Conservation (phyloP, 2,329 filamentous ascomycete genomes). For the Colletotrichum scovillei region DNA sequence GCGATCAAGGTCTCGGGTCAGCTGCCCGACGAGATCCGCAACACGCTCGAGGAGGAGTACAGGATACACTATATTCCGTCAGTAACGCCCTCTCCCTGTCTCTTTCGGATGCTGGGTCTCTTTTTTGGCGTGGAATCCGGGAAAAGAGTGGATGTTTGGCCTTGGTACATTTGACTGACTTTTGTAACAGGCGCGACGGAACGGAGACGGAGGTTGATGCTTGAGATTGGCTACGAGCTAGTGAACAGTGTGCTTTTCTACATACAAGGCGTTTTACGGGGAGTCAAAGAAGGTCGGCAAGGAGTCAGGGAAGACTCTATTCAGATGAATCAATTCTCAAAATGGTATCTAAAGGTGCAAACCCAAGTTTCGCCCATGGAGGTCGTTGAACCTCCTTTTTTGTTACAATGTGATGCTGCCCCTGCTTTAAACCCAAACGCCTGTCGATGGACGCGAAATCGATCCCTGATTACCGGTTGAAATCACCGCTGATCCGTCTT, state of each 20-base stretch:
- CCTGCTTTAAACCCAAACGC: conserved; percentile 21
- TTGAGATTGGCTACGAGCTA: conserved; percentile 39
- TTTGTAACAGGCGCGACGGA: conserved; percentile 61
- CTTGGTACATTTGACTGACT: conserved; percentile 13
- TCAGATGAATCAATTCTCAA: conserved; percentile 30
- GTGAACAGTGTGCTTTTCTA: conserved; percentile 25
- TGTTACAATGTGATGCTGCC: neutral
- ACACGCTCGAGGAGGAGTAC: conserved; percentile 71
- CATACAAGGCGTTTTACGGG: conserved; percentile 44
- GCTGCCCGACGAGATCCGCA: conserved; percentile 73
- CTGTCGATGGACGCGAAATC: neutral
- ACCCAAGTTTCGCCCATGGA: neutral
- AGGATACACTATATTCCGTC: conserved; percentile 75
- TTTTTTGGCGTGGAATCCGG: neutral
- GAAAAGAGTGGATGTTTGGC: neutral
- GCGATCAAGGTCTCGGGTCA: conserved; percentile 94
- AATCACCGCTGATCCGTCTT: conserved; percentile 44
- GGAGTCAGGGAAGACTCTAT: conserved; percentile 30
- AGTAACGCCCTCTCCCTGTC: conserved; percentile 45
- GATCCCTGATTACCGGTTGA: neutral
- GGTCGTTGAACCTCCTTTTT: neutral
- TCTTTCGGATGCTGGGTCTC: neutral
- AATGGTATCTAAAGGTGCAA: conserved; percentile 44
- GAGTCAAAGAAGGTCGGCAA: conserved; percentile 10
- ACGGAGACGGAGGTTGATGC: conserved; percentile 63